phyloP scores from a whole-genome alignment of 805 yeast species.

The Pichia pseudocactophila region DNA sequence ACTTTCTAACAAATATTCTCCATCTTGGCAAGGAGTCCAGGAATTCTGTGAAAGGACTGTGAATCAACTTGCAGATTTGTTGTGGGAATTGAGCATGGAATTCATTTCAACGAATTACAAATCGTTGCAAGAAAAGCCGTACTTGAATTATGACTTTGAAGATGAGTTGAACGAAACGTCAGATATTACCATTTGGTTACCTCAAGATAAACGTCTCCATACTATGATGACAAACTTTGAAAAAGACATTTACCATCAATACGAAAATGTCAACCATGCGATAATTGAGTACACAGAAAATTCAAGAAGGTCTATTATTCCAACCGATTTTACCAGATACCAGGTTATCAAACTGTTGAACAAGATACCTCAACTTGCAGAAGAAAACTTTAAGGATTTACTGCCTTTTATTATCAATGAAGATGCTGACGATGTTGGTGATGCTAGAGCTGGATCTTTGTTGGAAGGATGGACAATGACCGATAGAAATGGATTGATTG shows the following conservation, averaged over 20 bases:
- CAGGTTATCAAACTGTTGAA: slow-evolving; percentile 51
- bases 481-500: slow-evolving; percentile 53
- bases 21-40: slow-evolving; percentile 71
- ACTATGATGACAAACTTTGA: slow-evolving; percentile 29
- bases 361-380: slow-evolving; percentile 60
- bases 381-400: slow-evolving; percentile 45
- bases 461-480: slow-evolving; percentile 21
- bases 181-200: slow-evolving; percentile 30
- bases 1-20: slow-evolving; percentile 67
- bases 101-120: slow-evolving; percentile 25
- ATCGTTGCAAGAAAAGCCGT: slow-evolving; percentile 12
- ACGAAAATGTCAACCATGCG: slow-evolving; percentile 28
- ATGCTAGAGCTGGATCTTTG: slow-evolving; percentile 18
- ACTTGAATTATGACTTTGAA: slow-evolving; percentile 14
- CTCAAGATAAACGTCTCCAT: slow-evolving; percentile 37
- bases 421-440: slow-evolving; percentile 27
- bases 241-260: slow-evolving; percentile 25
- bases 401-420: slow-evolving; percentile 47
- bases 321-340: slow-evolving; percentile 40
- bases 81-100: slow-evolving; percentile 48
- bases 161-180: slow-evolving; percentile 4
- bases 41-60: slow-evolving; percentile 47
- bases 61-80: slow-evolving; percentile 30
- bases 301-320: slow-evolving; percentile 29
- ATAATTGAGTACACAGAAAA: slow-evolving; percentile 31